These are phyloP conservation scores for Sporormia fimetaria DNA, from an alignment of 495 filamentous ascomycete species.

Conservation along the genomic window DNA sequence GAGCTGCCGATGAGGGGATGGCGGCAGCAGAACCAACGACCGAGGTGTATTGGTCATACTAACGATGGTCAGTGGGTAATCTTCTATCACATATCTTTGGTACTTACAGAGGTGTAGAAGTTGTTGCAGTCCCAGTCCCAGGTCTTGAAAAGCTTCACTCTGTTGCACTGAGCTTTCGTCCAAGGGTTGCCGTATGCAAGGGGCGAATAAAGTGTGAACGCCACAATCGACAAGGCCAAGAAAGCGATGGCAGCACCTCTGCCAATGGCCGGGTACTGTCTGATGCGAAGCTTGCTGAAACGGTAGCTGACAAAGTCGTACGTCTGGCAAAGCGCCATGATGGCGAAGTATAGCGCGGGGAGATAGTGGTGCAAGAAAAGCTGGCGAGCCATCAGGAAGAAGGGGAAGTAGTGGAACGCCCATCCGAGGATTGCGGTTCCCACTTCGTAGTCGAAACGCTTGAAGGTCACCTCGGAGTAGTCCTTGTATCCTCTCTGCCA, in stretches of 20 bases:
- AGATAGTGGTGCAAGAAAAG: conserved; percentile 97
- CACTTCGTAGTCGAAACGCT: conserved; percentile 95
- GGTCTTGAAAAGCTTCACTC: conserved; percentile 71
- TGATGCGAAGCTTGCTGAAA: conserved; percentile 53
- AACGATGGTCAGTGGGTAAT: not conserved
- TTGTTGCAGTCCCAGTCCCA: conserved; percentile 98
- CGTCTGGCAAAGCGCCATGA: conserved; percentile 76
- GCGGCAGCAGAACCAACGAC: conserved; percentile 6
- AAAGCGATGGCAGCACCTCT: conserved; percentile 57
- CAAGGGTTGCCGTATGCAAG: conserved; percentile 88
- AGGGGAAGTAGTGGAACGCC: conserved; percentile 95
- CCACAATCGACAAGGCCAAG: conserved; percentile 56
- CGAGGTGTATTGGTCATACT: conserved; percentile 27
- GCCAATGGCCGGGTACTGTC: conserved; percentile 60
- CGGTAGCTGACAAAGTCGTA: conserved; percentile 74
- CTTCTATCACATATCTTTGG: not conserved
- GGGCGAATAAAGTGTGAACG: conserved; percentile 77
- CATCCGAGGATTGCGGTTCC: conserved; percentile 83
- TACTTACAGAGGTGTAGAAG: conserved; percentile 75
- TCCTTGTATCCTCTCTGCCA: conserved; percentile 90
- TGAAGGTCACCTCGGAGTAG: conserved; percentile 70
- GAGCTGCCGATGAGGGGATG: conserved; percentile 9
- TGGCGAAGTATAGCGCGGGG: conserved; percentile 87
- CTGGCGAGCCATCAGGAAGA: conserved; percentile 95
- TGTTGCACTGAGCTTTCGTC: conserved; percentile 76